These are phyloP conservation scores for Venturia carpophila DNA, from an alignment of 2,329 filamentous ascomycete genomes.

Conservation along the genomic window DNA sequence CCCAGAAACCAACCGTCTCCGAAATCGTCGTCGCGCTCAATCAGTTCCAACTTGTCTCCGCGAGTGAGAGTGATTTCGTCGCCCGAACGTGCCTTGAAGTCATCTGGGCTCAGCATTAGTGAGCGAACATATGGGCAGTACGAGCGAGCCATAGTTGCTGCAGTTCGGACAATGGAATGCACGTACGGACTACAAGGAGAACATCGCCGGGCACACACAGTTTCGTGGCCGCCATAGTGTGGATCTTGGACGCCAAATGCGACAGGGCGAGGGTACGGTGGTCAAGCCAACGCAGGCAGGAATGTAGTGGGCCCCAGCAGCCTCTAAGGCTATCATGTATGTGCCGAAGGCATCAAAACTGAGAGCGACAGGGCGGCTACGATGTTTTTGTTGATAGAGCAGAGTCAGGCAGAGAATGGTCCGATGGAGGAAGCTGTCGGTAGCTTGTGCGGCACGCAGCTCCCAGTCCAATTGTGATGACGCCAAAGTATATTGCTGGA, in stretches of 20 bases:
- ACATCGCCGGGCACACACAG: conserved; percentile 48
- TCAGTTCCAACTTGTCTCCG: conserved; percentile 73
- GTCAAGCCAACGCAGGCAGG: background rate
- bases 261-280: background rate
- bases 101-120: conserved; percentile 50
- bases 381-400: background rate
- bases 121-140: background rate
- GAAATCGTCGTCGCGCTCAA: conserved; percentile 82
- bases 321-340: background rate
- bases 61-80: conserved; percentile 87
- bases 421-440: background rate
- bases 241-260: background rate
- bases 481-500: too few species aligned
- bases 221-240: conserved; percentile 3
- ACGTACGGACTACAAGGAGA: conserved; percentile 63
- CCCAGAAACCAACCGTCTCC: conserved; percentile 81
- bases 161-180: background rate
- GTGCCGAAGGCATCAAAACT: background rate
- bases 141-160: conserved; percentile 22
- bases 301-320: background rate
- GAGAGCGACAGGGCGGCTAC: background rate
- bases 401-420: background rate
- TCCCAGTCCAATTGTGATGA: background rate
- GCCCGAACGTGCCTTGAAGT: conserved; percentile 82
- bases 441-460: background rate